Conservation (phyloP, 805 yeast species). For the Wickerhamiella azyma region DNA sequence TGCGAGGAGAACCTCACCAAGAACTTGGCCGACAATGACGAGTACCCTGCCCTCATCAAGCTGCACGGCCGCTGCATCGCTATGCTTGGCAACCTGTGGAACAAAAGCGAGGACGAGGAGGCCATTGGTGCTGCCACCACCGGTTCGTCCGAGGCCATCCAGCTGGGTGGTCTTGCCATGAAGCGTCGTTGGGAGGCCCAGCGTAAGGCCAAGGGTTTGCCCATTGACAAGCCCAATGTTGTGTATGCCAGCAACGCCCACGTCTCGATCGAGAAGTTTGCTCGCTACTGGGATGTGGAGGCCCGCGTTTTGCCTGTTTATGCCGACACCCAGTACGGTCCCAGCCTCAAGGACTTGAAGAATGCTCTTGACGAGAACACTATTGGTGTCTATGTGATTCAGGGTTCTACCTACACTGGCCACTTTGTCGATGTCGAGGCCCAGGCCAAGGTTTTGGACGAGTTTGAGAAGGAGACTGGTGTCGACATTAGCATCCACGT, state of each 20-base stretch:
- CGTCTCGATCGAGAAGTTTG: conserved; percentile 88
- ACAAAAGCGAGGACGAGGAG: conserved; percentile 39
- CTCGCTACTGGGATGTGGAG: conserved; percentile 86
- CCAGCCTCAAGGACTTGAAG: conserved; percentile 47
- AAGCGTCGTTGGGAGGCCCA: conserved; percentile 76
- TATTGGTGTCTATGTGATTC: conserved; percentile 74
- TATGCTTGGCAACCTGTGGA: conserved; percentile 69
- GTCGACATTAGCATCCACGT: conserved; percentile 69
- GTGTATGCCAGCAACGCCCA: conserved; percentile 88
- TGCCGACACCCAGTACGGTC: conserved; percentile 43
- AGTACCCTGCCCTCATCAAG: conserved; percentile 74
- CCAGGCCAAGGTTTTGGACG: conserved; percentile 52
- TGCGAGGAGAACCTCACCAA: conserved; percentile 62
- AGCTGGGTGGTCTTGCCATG: conserved; percentile 87
- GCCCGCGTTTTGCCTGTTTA: conserved; percentile 59
- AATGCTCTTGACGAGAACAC: conserved; percentile 77
- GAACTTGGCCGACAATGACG: conserved; percentile 86
- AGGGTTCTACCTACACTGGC: conserved; percentile 90
- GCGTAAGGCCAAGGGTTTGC: conserved; percentile 45
- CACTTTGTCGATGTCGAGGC: conserved; percentile 67
- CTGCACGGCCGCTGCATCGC: conserved; percentile 71
- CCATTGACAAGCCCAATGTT: conserved; percentile 59
- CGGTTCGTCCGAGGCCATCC: conserved; percentile 87
- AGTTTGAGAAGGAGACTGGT: conserved; percentile 54
- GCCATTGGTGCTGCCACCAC: conserved; percentile 86